Evolutionary conservation across 306 rosid species (phyloP).

Genomic region (Echinosophora koreensis): DNA sequence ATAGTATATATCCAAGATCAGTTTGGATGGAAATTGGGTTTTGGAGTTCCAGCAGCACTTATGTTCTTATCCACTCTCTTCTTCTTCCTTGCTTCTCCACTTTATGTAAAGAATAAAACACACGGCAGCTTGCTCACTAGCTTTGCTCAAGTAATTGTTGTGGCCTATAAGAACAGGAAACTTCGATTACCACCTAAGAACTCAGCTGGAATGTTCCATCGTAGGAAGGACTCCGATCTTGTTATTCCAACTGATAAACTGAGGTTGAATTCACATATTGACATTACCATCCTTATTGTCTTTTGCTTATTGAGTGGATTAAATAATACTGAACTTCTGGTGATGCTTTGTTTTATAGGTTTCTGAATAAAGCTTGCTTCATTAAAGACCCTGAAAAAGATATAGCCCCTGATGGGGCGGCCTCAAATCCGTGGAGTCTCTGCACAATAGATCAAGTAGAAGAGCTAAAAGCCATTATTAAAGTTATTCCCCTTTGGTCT

Average conservation of each 20-base stretch:
- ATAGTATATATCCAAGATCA: constrained; percentile 74
- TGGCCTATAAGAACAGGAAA: constrained; percentile 62
- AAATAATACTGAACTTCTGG: not conserved
- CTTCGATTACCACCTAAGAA: constrained; percentile 45
- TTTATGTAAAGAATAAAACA: constrained; percentile 59
- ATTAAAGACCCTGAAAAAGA: constrained; percentile 57
- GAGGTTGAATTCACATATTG: constrained; percentile 52
- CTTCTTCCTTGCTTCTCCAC: constrained; percentile 65
- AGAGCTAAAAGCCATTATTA: constrained; percentile 65
- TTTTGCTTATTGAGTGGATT: constrained; percentile 5
- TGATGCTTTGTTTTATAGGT: constrained; percentile 42
- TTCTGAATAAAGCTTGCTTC: constrained; percentile 63
- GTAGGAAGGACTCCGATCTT: constrained; percentile 50
- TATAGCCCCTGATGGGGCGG: constrained; percentile 53
- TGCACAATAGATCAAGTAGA: constrained; percentile 69
- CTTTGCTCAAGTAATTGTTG: constrained; percentile 60
- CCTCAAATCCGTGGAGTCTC: constrained; percentile 61
- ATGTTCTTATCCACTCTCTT: constrained; percentile 59
- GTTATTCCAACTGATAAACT: constrained; percentile 65
- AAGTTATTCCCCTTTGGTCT: constrained; percentile 70
- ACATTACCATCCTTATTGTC: not conserved
- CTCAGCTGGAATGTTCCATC: constrained; percentile 54
- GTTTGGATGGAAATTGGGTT: constrained; percentile 73
- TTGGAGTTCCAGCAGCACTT: constrained; percentile 70
- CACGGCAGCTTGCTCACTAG: constrained; percentile 63